Evolutionary conservation across 352 stramenopile species (phyloP), one percentile per base, ranked within the genome.

Genomic region (Blastocystis sp.): DNA sequence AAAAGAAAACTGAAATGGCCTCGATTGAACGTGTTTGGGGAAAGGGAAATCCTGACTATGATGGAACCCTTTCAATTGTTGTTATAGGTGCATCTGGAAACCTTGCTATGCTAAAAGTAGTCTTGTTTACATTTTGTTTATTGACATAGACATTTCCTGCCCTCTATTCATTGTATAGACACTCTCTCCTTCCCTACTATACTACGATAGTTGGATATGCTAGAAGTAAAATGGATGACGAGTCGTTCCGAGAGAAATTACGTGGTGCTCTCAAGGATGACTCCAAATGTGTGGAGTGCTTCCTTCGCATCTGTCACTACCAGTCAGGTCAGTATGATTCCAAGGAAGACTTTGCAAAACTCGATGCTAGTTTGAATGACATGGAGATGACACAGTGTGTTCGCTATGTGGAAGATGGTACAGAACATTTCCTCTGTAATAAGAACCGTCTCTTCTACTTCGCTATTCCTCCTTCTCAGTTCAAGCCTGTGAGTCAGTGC

Each of bases 401-500:
- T 16, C 37, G 73, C 18, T 88, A 88, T 43, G 55, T 70, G 7
- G 0, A 88, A 34, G 20, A 34, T 24, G 73, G 47, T 30, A 50
- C 7, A 11, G 30, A 63, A 39, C 50, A 92, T 90, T 43, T 93
- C 90, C 62, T 93, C 92, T 73, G 92, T 93, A 70, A 69, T 90
- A 30, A 92, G 89, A 96, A 96, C 90, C 93, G 94, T 30, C 91
- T 97, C 65, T 98, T 98, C 91, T 98, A 98, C 92, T 98, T 98
- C 91, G 96, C 96, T 65, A 97, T 98, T 76, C 96, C 96, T 34
- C 96, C 96, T 13, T 97, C 95, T 90, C 95, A 98, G 2, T 98
- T 98, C 92, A 95, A 95, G 50, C 94, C 95, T 41, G 96, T 96
- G 30, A 95, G 93, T 50, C 94, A 93, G 53, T 95, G 95, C 64